A percentile compares a stretch with the other conserved stretches of the same genome.
Conservation (phyloP, 1,284 basidiomycete species). For the Irpex sp. region DNA sequence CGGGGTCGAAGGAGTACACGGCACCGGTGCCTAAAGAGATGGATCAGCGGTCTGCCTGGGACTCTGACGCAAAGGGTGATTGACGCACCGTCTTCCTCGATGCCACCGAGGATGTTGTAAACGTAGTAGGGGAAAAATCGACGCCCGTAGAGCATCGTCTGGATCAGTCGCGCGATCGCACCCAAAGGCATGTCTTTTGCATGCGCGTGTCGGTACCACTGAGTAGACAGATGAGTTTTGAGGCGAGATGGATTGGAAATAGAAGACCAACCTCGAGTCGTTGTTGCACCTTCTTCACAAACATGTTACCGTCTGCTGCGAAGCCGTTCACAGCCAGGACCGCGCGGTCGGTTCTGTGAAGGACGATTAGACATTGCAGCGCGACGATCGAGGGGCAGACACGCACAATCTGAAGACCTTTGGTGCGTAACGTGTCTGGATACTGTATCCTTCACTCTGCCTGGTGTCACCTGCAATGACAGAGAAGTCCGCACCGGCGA, state of each 20-base stretch:
- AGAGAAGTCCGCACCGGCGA: conserved; percentile 87
- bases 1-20: conserved; percentile 96
- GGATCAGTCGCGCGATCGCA: conserved; percentile 90
- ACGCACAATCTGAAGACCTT: conserved; percentile 83
- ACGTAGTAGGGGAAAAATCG: conserved; percentile 98
- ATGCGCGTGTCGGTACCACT: conserved; percentile 97
- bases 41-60: conserved; percentile 3
- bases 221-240: conserved; percentile 5
- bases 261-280: conserved; percentile 71
- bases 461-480: conserved; percentile 94
- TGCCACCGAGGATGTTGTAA: conserved; percentile 91
- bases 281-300: conserved; percentile 93
- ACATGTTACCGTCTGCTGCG: conserved; percentile 92
- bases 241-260: conserved; percentile 5
- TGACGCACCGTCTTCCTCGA: conserved; percentile 87
- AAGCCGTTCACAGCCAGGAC: conserved; percentile 94
- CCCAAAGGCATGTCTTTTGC: conserved; percentile 91
- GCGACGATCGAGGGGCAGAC: conserved; percentile 7
- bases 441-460: conserved; percentile 91
- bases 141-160: conserved; percentile 92
- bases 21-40: conserved; percentile 73
- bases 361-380: conserved; percentile 6
- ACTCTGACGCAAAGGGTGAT: background rate
- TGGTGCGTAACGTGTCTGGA: conserved; percentile 95
- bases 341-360: conserved; percentile 81